phyloP scores from a whole-genome alignment of 306 rosid species.

The Pyrus bretschneideri region DNA sequence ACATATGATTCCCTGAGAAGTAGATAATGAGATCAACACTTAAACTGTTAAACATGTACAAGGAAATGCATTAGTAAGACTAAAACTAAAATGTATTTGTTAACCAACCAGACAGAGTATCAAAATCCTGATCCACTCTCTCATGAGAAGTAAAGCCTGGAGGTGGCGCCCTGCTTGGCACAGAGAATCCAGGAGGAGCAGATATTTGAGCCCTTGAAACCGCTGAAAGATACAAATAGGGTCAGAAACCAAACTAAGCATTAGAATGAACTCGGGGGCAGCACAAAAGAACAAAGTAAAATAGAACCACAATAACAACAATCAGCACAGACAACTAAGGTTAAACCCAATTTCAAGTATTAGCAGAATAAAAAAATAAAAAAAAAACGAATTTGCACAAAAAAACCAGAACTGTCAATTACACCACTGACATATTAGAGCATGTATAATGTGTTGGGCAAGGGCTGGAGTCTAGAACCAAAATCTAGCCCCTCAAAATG shows the following conservation, averaged over 20 bases:
- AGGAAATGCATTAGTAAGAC: neutral
- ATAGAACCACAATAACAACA: neutral
- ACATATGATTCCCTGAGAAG: conserved; percentile 56
- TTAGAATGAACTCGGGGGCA: neutral
- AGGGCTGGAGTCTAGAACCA: too few relatives aligned
- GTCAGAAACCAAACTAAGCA: neutral
- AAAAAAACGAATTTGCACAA: neutral
- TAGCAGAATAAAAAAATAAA: too few relatives aligned
- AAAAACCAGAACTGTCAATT: neutral
- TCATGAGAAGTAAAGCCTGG: conserved; percentile 82
- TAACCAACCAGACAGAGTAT: conserved; percentile 58
- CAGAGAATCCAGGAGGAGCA: conserved; percentile 87
- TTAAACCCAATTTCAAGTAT: neutral
- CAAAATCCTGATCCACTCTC: conserved; percentile 62
- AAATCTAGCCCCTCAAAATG: too few relatives aligned
- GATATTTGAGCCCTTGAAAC: conserved; percentile 70
- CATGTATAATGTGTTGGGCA: too few relatives aligned
- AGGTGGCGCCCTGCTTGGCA: conserved; percentile 71
- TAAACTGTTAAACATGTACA: neutral
- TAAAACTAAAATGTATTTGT: neutral
- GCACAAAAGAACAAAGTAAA: neutral
- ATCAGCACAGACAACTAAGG: neutral
- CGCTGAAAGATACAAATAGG: conserved; percentile 21
- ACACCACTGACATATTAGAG: neutral
- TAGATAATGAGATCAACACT: neutral